Base-by-base conservation (phyloP, 192 early-diverging fungal species). In the Geranomyces michiganensis region DNA sequence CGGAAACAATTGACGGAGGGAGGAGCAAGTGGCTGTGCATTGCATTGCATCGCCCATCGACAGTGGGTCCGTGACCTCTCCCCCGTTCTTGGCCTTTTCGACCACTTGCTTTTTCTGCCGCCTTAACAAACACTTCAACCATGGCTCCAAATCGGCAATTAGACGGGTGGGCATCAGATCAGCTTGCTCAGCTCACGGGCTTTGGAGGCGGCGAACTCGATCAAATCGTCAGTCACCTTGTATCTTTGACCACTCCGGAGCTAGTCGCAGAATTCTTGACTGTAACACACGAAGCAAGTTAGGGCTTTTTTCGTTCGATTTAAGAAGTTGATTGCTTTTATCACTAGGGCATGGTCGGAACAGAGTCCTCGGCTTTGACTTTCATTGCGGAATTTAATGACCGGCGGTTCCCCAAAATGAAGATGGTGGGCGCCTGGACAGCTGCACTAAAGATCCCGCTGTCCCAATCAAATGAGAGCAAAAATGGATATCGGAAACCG, bases 291-390 rank as follows among this genome's bases (percentile, higher is more conserved):
- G 41, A 21, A 45, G 9, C 1, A 0, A 30, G 27, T 33, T 9
- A 19, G 19, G 22, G 27, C 53, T 51, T 27, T 45, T 9, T 71
- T 19, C 0, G 22, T 2, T 73, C 27, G 51, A 36, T 41, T 10
- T 3, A 41, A 41, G 3, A 53, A 26, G 51, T 53, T 26, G 24
- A 1, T 51, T 31, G 46, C 14, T 24, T 30, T 33, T 65, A n/a
- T n/a, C n/a, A n/a, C 29, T 56, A 74, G 73, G 77, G 78, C 44
- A 62, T 80, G 43, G 48, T 81, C 10, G 79, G 79, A 10, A 59
- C 58, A 8, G 73, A 64, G 19, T 12, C 65, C 9, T 43, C 30
- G 0, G 80, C 75, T 4, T 5, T 76, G 9, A 65, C 62, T 22
- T 79, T 82, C 47, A 74, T 79, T 17, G n/a, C 71, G 9, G 74